Conservation (phyloP, 306 rosid species). For the Notholithocarpus densiflorus region DNA sequence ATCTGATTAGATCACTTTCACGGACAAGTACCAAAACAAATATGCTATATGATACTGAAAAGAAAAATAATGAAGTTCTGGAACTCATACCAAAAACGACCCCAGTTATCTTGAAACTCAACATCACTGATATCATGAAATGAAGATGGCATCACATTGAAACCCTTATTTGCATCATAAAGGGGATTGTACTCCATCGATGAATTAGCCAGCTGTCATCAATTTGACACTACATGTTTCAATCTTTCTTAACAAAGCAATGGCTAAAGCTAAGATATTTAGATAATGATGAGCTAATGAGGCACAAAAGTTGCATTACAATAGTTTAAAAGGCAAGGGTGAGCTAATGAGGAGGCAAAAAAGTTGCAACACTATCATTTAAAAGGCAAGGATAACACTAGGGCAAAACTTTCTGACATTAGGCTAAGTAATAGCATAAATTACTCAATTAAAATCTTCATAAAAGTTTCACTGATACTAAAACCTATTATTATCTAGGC, state of each 20-base stretch:
- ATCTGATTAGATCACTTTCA: conserved; percentile 8
- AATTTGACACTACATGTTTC: conserved; percentile 17
- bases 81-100: conserved; percentile 76
- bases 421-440: not conserved
- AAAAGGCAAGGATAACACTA: not conserved
- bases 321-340: not conserved
- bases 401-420: not conserved
- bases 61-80: not conserved
- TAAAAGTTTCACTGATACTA: not conserved
- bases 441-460: not conserved
- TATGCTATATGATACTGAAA: too few species aligned
- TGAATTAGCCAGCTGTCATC: conserved; percentile 61
- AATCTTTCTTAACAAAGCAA: conserved; percentile 14
- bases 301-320: not conserved
- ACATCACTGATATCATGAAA: conserved; percentile 88
- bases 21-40: not conserved
- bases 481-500: not conserved
- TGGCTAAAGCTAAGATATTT: not conserved
- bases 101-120: conserved; percentile 96
- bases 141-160: conserved; percentile 80
- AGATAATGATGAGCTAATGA: not conserved
- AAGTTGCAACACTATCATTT: not conserved
- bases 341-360: not conserved
- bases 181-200: conserved; percentile 72
- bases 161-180: conserved; percentile 77